These are phyloP conservation scores for Mycena metata DNA, from an alignment of 768 basidiomycete genomes.

Conservation along the genomic window DNA sequence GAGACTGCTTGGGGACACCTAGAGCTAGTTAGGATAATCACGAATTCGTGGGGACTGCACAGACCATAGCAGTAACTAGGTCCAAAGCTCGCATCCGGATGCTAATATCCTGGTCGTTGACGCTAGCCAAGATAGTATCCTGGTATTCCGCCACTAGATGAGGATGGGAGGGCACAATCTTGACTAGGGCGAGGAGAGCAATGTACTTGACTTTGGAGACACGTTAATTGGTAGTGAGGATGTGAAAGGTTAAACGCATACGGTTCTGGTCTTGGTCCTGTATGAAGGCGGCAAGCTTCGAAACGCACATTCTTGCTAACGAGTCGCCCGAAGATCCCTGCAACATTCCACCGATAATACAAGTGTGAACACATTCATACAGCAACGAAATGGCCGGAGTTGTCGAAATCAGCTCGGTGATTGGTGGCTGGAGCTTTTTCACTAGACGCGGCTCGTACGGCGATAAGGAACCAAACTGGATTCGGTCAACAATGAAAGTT, in stretches of 20 bases:
- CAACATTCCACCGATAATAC: slow-evolving; percentile 97
- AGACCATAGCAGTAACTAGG: slow-evolving; percentile 93
- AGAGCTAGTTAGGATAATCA: slow-evolving; percentile 17
- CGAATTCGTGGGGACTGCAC: background rate
- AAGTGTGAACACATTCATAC: slow-evolving; percentile 98
- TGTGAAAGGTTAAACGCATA: slow-evolving; percentile 58
- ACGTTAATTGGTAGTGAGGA: slow-evolving; percentile 14
- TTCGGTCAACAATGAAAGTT: slow-evolving; percentile 24
- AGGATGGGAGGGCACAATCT: slow-evolving; percentile 94
- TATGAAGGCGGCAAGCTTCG: slow-evolving; percentile 93
- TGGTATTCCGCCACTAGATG: slow-evolving; percentile 93
- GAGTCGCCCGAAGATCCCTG: slow-evolving; percentile 81
- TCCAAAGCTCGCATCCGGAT: slow-evolving; percentile 97
- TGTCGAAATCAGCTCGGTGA: slow-evolving; percentile 95
- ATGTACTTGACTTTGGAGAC: slow-evolving; percentile 92
- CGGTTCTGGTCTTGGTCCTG: slow-evolving; percentile 96
- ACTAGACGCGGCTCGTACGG: slow-evolving; percentile 95
- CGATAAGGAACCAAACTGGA: slow-evolving; percentile 91
- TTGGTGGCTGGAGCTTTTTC: slow-evolving; percentile 93
- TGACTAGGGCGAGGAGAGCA: slow-evolving; percentile 92
- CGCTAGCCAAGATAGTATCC: slow-evolving; percentile 88
- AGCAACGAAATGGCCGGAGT: slow-evolving; percentile 95
- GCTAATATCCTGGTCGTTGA: slow-evolving; percentile 94
- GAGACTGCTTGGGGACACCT: slow-evolving; percentile 88
- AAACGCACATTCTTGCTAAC: slow-evolving; percentile 89